Conservation (phyloP, 768 basidiomycete species). For the Cystofilobasidium capitatum region DNA sequence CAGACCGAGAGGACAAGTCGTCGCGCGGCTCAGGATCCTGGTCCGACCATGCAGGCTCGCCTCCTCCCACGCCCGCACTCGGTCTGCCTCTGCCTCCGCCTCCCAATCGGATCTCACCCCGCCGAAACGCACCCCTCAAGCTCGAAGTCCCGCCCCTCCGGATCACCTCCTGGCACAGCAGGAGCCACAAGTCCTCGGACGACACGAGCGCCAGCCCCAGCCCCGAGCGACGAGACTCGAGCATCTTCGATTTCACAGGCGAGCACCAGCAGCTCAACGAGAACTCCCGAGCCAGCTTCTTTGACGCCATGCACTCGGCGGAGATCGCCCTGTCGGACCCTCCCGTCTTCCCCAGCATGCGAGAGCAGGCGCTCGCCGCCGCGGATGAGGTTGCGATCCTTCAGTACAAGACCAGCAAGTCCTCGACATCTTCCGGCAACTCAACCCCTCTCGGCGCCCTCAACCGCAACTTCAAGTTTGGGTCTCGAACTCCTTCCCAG, state of each 20-base stretch:
- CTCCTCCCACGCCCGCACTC: neutral
- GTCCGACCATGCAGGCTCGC: neutral
- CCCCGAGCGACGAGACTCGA: constrained; percentile 13
- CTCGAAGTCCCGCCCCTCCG: constrained; percentile 6
- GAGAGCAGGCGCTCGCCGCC: neutral
- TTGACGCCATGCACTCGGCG: neutral
- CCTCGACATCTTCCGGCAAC: neutral
- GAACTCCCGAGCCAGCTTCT: constrained; percentile 15
- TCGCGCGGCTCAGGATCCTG: neutral
- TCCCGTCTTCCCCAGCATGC: constrained; percentile 1
- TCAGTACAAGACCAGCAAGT: neutral
- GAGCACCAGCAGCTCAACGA: constrained; percentile 15
- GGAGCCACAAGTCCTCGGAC: constrained; percentile 14
- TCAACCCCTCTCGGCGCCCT: constrained; percentile 13
- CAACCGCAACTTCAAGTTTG: constrained; percentile 18
- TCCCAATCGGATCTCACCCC: constrained; percentile 15
- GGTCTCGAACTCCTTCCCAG: neutral
- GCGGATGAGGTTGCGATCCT: neutral
- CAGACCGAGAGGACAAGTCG: neutral
- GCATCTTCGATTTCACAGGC: constrained; percentile 18
- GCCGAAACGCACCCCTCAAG: constrained; percentile 1
- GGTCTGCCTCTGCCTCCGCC: neutral
- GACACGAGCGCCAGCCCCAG: constrained; percentile 1
- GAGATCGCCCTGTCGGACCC: neutral
- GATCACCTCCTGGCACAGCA: neutral